These are phyloP conservation scores for Medicago arabica DNA, from an alignment of 306 rosid species.

Conservation along the genomic window DNA sequence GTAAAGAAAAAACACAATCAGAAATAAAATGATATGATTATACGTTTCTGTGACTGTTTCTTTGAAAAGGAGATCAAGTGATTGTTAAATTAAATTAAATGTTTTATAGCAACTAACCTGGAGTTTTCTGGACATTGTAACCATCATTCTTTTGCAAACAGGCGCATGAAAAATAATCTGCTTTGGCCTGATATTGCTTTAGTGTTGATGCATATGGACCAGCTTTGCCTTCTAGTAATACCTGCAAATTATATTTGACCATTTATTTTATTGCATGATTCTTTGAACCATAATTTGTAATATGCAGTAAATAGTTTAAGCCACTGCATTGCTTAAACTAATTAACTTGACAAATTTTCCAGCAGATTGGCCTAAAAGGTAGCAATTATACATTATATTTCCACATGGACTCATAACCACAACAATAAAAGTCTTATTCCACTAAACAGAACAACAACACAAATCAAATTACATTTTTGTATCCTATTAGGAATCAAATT, in stretches of 20 bases:
- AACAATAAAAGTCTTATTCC: no score
- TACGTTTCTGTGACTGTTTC: not conserved
- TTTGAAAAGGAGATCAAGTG: not conserved
- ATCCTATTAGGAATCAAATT: not conserved
- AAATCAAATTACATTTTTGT: not conserved
- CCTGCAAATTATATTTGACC: slow-evolving; percentile 48
- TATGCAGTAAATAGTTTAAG: slow-evolving; percentile 9
- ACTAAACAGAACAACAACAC: no score
- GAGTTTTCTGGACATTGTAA: slow-evolving; percentile 73
- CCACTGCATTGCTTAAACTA: slow-evolving; percentile 7
- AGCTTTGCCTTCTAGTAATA: slow-evolving; percentile 70
- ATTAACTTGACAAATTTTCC: not conserved
- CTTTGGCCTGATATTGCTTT: slow-evolving; percentile 87
- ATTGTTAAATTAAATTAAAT: not conserved
- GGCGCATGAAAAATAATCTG: slow-evolving; percentile 81
- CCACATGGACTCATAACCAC: no score
- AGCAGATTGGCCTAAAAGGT: no score
- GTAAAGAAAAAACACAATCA: slow-evolving; percentile 4
- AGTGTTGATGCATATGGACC: slow-evolving; percentile 62
- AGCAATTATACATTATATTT: no score
- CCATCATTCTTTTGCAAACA: slow-evolving; percentile 86
- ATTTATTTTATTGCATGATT: slow-evolving; percentile 26
- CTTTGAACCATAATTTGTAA: slow-evolving; percentile 15
- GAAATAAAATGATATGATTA: not conserved
- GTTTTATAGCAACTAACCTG: slow-evolving; percentile 52